phyloP scores from a whole-genome alignment of 1,284 basidiomycete genomes.

The Hemileia vastatrix region DNA sequence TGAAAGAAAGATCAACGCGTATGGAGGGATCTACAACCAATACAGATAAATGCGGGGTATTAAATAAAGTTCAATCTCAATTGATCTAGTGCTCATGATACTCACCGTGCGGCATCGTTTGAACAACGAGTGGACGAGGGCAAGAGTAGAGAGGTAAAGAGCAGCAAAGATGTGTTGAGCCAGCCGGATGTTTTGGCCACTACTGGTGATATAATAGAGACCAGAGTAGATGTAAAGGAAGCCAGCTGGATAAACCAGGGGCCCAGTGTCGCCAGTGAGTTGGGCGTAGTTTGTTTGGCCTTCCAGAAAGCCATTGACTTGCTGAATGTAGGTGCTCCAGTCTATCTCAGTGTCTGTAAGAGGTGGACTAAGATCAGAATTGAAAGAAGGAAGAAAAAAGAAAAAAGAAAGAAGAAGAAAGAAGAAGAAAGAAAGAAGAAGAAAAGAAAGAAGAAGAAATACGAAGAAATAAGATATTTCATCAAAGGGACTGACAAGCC shows the following conservation, averaged over 20 bases:
- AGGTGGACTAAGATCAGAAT: background rate
- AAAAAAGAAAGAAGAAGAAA: background rate
- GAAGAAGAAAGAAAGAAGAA: background rate
- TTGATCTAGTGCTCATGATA: background rate
- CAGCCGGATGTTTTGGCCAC: slow-evolving; percentile 55
- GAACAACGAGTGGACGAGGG: slow-evolving; percentile 47
- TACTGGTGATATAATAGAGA: slow-evolving; percentile 59
- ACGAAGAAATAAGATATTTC: no score
- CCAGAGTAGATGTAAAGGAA: slow-evolving; percentile 74
- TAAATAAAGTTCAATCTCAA: background rate
- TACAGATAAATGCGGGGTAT: slow-evolving; percentile 43
- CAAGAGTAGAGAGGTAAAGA: slow-evolving; percentile 61
- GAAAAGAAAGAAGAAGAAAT: background rate
- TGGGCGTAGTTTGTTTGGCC: slow-evolving; percentile 79
- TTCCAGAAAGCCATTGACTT: slow-evolving; percentile 64
- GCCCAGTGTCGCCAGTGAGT: slow-evolving; percentile 83
- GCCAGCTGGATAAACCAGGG: slow-evolving; percentile 89
- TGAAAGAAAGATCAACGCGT: slow-evolving; percentile 63
- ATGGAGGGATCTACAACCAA: slow-evolving; percentile 70
- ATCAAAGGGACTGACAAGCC: slow-evolving; percentile 62
- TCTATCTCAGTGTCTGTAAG: slow-evolving; percentile 92
- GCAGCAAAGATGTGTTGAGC: slow-evolving; percentile 69
- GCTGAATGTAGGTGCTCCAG: slow-evolving; percentile 85
- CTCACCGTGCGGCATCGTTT: slow-evolving; percentile 19
- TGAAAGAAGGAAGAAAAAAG: background rate